phyloP scores from a whole-genome alignment of 768 basidiomycete species.

The Amanita inopinata region DNA sequence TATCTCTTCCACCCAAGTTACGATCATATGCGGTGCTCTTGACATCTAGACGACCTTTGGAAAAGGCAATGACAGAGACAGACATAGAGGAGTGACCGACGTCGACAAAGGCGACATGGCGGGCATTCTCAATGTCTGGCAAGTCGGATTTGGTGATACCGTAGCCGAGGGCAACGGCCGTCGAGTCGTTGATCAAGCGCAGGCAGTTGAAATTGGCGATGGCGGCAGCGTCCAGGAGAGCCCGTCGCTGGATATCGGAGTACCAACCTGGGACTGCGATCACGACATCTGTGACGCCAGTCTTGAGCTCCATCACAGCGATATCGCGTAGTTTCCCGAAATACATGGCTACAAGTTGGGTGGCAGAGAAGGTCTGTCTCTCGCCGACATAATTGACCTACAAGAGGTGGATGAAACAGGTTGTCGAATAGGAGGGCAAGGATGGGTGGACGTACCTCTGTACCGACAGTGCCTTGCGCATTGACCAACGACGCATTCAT shows the following conservation, averaged over 20 bases:
- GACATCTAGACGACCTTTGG: conserved; percentile 85
- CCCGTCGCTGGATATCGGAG: conserved; percentile 88
- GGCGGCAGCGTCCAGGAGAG: conserved; percentile 78
- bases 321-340: conserved; percentile 87
- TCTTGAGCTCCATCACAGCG: conserved; percentile 77
- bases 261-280: conserved; percentile 97
- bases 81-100: conserved; percentile 90
- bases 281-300: conserved; percentile 81
- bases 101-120: conserved; percentile 90
- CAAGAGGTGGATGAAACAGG: conserved; percentile 10
- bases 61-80: conserved; percentile 82
- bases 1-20: conserved; percentile 92
- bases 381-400: conserved; percentile 91
- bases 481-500: conserved; percentile 84
- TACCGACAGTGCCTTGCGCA: conserved; percentile 72
- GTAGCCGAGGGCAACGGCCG: conserved; percentile 92
- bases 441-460: conserved; percentile 74
- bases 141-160: conserved; percentile 99
- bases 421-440: background rate
- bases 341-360: conserved; percentile 89
- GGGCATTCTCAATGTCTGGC: conserved; percentile 70
- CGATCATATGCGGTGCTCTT: conserved; percentile 87
- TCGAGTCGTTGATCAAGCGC: conserved; percentile 95
- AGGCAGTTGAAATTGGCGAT: conserved; percentile 88
- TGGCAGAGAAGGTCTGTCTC: conserved; percentile 66